These are phyloP conservation scores for Vitis rupestris DNA, from an alignment of 164 flowering plant genomes.

Conservation along the genomic window DNA sequence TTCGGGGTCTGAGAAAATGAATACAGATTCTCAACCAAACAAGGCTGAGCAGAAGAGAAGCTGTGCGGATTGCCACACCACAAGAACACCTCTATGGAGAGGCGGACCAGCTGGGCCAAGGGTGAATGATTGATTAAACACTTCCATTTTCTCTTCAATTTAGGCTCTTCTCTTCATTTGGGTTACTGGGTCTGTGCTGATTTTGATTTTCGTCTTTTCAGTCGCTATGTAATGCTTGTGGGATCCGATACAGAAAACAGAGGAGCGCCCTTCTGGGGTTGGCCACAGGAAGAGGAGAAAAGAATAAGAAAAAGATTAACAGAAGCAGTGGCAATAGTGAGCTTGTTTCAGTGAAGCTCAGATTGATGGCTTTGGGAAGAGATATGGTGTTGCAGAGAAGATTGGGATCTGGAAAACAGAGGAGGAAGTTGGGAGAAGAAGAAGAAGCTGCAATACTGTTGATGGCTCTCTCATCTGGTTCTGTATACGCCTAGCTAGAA, in stretches of 20 bases:
- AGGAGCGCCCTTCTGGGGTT: slow-evolving; percentile 48
- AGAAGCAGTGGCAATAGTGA: slow-evolving; percentile 2
- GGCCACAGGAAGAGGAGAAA: slow-evolving; percentile 20
- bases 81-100: slow-evolving; percentile 76
- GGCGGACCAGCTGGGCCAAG: slow-evolving; percentile 83
- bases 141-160: not conserved
- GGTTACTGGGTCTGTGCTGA: not conserved
- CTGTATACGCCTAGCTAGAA: slow-evolving; percentile 32
- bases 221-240: slow-evolving; percentile 90
- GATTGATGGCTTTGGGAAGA: slow-evolving; percentile 33
- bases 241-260: slow-evolving; percentile 74
- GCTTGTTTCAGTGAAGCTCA: slow-evolving; percentile 23
- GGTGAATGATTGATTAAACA: slow-evolving; percentile 25
- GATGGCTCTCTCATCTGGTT: slow-evolving; percentile 78
- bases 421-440: slow-evolving; percentile 53
- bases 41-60: slow-evolving; percentile 23
- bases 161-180: not conserved
- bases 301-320: slow-evolving; percentile 23
- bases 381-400: slow-evolving; percentile 23
- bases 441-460: slow-evolving; percentile 73
- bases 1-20: slow-evolving; percentile 18
- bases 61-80: slow-evolving; percentile 55
- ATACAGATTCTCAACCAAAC: not conserved
- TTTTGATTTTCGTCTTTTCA: slow-evolving; percentile 21
- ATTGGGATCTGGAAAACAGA: slow-evolving; percentile 15